Percentiles rank a stretch among this genome's conserved stretches.
Evolutionary conservation across 805 yeast genomes (phyloP).

Genomic region (Dipodascus geniculatus): DNA sequence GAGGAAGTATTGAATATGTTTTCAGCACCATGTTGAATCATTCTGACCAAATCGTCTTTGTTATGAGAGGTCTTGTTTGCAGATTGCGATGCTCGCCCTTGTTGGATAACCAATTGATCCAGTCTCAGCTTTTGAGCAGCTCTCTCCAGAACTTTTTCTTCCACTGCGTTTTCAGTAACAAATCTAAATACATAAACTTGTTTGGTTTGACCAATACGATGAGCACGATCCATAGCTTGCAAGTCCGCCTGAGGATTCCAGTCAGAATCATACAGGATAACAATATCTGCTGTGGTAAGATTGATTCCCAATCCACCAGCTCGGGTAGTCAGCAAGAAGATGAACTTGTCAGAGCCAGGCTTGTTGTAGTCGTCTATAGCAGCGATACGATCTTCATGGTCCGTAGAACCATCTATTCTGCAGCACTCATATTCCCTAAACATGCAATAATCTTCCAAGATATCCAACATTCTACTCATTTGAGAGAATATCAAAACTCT

Average conservation of each 20-base stretch:
- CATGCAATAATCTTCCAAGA: conserved; percentile 81
- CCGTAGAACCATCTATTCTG: conserved; percentile 88
- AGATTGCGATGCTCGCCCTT: conserved; percentile 45
- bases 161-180: conserved; percentile 93
- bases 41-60: conserved; percentile 78
- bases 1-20: conserved; percentile 53
- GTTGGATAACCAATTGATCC: conserved; percentile 93
- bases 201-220: conserved; percentile 91
- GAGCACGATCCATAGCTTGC: conserved; percentile 98
- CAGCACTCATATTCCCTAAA: conserved; percentile 79
- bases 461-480: conserved; percentile 84
- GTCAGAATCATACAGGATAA: conserved; percentile 80
- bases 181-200: conserved; percentile 87
- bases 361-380: conserved; percentile 88
- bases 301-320: conserved; percentile 97
- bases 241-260: conserved; percentile 98
- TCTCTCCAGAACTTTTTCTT: conserved; percentile 87
- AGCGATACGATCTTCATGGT: conserved; percentile 82
- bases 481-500: conserved; percentile 86
- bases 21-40: conserved; percentile 96
- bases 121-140: conserved; percentile 90
- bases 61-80: conserved; percentile 28
- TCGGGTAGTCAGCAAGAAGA: conserved; percentile 80
- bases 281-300: conserved; percentile 83
- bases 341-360: conserved; percentile 69